phyloP scores from a whole-genome alignment of 1,139 yeast species.

The Geotrichum siamense region DNA sequence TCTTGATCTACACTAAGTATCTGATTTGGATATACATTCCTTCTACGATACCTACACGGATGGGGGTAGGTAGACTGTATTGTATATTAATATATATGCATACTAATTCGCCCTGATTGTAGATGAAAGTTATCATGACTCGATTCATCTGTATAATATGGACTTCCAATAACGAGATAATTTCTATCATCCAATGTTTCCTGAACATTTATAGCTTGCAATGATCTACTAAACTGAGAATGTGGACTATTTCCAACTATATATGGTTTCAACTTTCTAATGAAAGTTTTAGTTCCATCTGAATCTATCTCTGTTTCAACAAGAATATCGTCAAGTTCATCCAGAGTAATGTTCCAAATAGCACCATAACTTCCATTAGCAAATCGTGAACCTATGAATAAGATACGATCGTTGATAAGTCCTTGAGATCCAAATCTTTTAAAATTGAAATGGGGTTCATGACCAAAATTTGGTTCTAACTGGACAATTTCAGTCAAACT shows the following conservation, averaged over 20 bases:
- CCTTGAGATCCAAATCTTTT: constrained; percentile 36
- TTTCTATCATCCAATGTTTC: constrained; percentile 11
- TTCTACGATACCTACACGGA: too few relatives aligned
- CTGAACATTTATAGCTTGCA: constrained; percentile 27
- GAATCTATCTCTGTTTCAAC: too few relatives aligned
- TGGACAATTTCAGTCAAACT: constrained; percentile 19
- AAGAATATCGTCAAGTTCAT: not conserved
- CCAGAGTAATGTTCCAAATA: constrained; percentile 36
- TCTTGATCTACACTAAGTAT: too few relatives aligned
- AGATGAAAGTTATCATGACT: constrained; percentile 11
- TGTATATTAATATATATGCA: constrained; percentile 22
- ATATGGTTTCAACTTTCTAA: too few relatives aligned
- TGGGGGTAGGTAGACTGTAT: too few relatives aligned
- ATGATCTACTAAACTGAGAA: constrained; percentile 39
- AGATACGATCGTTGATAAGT: constrained; percentile 22
- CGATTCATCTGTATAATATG: constrained; percentile 31
- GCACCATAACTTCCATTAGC: constrained; percentile 39
- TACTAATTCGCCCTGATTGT: constrained; percentile 25
- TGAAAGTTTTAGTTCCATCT: too few relatives aligned
- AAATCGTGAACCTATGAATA: constrained; percentile 39
- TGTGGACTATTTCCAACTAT: not conserved
- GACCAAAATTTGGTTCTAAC: constrained; percentile 16
- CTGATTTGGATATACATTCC: too few relatives aligned
- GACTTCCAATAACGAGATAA: constrained; percentile 41
- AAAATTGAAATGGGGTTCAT: constrained; percentile 19